These are phyloP conservation scores for Spathaspora gorwiae DNA, from an alignment of 805 yeast species.

Conservation along the genomic window DNA sequence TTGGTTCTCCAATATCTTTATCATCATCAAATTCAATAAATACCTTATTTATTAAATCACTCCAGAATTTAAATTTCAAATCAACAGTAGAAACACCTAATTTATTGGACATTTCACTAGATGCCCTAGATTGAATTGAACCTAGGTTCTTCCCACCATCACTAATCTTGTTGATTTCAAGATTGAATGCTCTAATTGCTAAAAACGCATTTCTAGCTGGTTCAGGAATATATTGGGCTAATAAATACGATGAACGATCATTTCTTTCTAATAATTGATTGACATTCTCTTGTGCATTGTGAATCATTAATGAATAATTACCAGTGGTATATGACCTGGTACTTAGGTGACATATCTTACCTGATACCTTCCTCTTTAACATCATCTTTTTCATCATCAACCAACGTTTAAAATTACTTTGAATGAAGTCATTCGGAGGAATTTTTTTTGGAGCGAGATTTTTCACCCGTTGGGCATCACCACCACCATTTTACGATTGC, in stretches of 20 bases:
- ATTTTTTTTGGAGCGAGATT: too few species aligned
- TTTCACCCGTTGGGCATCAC: too few species aligned
- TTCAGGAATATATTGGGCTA: constrained; percentile 66
- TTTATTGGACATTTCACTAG: constrained; percentile 22
- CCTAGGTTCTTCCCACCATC: constrained; percentile 21
- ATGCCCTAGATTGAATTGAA: constrained; percentile 27
- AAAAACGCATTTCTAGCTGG: constrained; percentile 58
- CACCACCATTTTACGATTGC: too few species aligned
- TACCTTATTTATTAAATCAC: constrained; percentile 50
- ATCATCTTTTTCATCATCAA: too few species aligned
- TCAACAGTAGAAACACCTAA: constrained; percentile 40
- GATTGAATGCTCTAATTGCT: constrained; percentile 61
- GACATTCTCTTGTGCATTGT: constrained; percentile 40
- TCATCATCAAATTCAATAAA: constrained; percentile 24
- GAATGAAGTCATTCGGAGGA: too few species aligned
- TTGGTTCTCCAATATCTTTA: constrained; percentile 55
- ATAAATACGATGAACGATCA: constrained; percentile 61
- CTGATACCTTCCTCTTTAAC: too few species aligned
- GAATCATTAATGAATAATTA: constrained; percentile 9
- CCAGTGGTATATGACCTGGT: background rate
- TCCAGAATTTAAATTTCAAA: constrained; percentile 72
- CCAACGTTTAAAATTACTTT: too few species aligned
- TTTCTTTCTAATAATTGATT: constrained; percentile 37
- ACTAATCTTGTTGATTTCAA: constrained; percentile 54
- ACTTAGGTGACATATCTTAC: too few species aligned